phyloP scores from a whole-genome alignment of 2,329 filamentous ascomycete genomes.

The Microdochium bolleyi region DNA sequence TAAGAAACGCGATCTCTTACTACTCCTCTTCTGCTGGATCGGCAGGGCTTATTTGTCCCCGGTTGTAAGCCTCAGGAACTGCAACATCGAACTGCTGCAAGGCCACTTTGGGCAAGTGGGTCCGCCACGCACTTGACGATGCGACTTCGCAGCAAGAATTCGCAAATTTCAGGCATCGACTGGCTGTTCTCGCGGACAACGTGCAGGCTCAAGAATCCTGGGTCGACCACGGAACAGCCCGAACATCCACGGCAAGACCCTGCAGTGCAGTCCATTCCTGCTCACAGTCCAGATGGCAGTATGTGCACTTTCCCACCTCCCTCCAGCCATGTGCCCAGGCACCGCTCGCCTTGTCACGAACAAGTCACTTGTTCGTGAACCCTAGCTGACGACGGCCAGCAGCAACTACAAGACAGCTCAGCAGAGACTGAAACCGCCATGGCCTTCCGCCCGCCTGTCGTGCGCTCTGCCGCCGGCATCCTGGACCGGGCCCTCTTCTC shows the following conservation, averaged over 20 bases:
- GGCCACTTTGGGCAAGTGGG: background rate
- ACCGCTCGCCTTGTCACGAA: background rate
- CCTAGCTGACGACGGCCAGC: background rate
- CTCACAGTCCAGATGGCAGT: background rate
- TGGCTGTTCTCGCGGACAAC: background rate
- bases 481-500: conserved; percentile 81
- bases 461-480: conserved; percentile 63
- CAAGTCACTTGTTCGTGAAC: background rate
- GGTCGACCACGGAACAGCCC: no score
- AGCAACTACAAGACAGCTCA: conserved; percentile 6
- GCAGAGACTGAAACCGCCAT: conserved; percentile 35
- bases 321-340: background rate
- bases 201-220: background rate
- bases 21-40: no score
- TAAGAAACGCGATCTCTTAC: no score
- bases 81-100: background rate
- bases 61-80: no score
- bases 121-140: background rate
- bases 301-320: background rate
- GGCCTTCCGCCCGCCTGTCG: conserved; percentile 69
- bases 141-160: background rate
- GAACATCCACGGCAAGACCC: background rate
- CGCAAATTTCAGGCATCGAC: background rate
- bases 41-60: no score
- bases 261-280: background rate